These are phyloP conservation scores for Tillandsia leiboldiana DNA, from an alignment of 176 grass and related monocot species.

Conservation along the genomic window DNA sequence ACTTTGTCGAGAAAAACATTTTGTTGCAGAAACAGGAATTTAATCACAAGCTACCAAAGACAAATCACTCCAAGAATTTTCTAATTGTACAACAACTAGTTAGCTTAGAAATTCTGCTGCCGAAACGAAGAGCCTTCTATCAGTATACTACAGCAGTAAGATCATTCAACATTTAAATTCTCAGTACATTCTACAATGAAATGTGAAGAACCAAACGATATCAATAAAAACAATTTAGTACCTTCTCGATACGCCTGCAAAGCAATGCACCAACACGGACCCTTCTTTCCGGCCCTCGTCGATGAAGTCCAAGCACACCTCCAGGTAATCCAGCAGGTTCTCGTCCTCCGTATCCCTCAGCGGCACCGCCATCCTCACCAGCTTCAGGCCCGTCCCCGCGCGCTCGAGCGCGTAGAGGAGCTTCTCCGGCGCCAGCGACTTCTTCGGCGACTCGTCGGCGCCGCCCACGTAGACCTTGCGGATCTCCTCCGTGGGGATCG, in stretches of 20 bases:
- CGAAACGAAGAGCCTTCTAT: too few species aligned
- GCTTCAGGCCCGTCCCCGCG: conserved; percentile 44
- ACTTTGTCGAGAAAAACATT: too few species aligned
- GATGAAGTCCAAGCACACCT: conserved; percentile 63
- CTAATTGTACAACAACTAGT: too few species aligned
- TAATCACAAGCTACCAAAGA: too few species aligned
- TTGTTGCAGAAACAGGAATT: too few species aligned
- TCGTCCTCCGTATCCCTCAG: conserved; percentile 76
- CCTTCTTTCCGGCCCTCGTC: conserved; percentile 52
- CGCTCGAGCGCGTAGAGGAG: conserved; percentile 51
- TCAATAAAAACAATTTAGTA: conserved; percentile 10
- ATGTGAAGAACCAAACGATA: not conserved
- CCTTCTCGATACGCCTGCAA: conserved; percentile 81
- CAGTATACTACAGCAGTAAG: not conserved
- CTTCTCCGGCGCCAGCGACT: conserved; percentile 20
- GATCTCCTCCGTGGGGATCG: conserved; percentile 39
- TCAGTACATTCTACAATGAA: not conserved
- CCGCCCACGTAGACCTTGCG: conserved; percentile 28
- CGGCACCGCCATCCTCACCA: conserved; percentile 79
- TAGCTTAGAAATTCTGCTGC: too few species aligned
- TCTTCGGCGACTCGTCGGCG: conserved; percentile 31
- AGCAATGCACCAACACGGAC: conserved; percentile 75
- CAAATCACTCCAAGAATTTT: too few species aligned
- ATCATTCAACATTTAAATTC: not conserved
- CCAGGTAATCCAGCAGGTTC: conserved; percentile 67